Percentiles rank a stretch among this genome's conserved stretches.
These are phyloP conservation scores for Phaffia rhodozyma DNA, from an alignment of 1,284 basidiomycete genomes.

Conservation along the genomic window DNA sequence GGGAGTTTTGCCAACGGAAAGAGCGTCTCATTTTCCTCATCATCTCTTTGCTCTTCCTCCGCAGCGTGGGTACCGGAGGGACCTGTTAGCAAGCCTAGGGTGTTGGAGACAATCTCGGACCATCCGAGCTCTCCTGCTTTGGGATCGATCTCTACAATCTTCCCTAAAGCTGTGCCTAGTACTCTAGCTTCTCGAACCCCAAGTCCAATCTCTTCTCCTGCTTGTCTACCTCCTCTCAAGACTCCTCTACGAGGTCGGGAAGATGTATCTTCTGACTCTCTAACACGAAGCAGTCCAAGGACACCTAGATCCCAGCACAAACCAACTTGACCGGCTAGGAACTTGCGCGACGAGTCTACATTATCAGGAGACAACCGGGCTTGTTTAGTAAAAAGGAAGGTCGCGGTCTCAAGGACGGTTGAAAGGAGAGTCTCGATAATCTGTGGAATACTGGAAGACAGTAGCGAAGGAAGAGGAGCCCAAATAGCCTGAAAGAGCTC, in stretches of 20 bases:
- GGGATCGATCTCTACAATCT: conserved; percentile 36
- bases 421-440: conserved; percentile 48
- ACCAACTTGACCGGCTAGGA: conserved; percentile 13
- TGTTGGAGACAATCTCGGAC: neutral
- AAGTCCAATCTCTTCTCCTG: conserved; percentile 45
- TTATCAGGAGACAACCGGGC: conserved; percentile 9
- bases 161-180: conserved; percentile 40
- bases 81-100: neutral
- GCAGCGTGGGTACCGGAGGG: neutral
- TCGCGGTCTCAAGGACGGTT: conserved; percentile 55
- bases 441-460: neutral
- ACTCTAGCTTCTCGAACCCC: conserved; percentile 32
- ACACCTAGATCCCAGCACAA: conserved; percentile 5
- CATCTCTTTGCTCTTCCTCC: too few species aligned
- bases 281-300: conserved; percentile 8
- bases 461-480: conserved; percentile 40
- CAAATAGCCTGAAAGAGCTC: conserved; percentile 53
- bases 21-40: neutral
- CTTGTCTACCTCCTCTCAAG: conserved; percentile 35
- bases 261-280: neutral
- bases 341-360: too few species aligned
- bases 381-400: conserved; percentile 45
- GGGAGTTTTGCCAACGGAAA: conserved; percentile 25
- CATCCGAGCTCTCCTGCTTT: neutral
- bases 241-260: conserved; percentile 14